phyloP scores from a whole-genome alignment of 169 alveolate genomes.

The Plasmodium berghei region DNA sequence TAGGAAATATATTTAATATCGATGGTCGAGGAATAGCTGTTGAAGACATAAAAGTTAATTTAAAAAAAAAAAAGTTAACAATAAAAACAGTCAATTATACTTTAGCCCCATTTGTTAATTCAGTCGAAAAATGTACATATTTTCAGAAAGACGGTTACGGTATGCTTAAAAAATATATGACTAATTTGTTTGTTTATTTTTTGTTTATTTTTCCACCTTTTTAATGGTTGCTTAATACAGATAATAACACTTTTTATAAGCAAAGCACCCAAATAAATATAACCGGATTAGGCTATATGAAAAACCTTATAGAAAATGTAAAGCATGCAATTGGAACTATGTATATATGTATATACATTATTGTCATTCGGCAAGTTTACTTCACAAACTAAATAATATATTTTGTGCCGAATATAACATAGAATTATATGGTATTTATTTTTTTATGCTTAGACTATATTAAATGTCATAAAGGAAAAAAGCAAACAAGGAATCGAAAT shows the following conservation, averaged over 20 bases:
- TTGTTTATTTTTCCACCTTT: not conserved
- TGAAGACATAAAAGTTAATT: conserved; percentile 22
- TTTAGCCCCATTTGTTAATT: conserved; percentile 10
- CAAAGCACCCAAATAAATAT: conserved; percentile 31
- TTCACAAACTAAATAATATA: too few relatives aligned
- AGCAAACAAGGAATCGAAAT: conserved; percentile 60
- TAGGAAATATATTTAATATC: conserved; percentile 27
- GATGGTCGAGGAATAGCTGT: conserved; percentile 54
- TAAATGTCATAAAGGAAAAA: conserved; percentile 32
- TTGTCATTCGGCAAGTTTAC: not conserved
- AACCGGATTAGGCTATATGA: conserved; percentile 50
- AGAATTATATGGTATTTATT: not conserved
- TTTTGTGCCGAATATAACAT: not conserved
- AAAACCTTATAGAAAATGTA: conserved; percentile 33
- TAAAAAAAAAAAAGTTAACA: conserved; percentile 24
- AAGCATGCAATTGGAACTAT: not conserved
- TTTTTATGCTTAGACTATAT: conserved; percentile 12
- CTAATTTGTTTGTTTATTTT: not conserved
- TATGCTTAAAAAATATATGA: not conserved
- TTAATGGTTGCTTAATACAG: not conserved
- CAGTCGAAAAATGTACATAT: conserved; percentile 13
- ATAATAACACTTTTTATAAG: conserved; percentile 26
- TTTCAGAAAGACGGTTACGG: conserved; percentile 36
- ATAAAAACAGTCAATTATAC: conserved; percentile 38
- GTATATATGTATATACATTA: not conserved